A percentile compares a stretch with the other conserved stretches of the same genome.
Evolutionary conservation across 495 filamentous ascomycete genomes (phyloP).

Genomic region (Hyphodiscus hymeniophilus): DNA sequence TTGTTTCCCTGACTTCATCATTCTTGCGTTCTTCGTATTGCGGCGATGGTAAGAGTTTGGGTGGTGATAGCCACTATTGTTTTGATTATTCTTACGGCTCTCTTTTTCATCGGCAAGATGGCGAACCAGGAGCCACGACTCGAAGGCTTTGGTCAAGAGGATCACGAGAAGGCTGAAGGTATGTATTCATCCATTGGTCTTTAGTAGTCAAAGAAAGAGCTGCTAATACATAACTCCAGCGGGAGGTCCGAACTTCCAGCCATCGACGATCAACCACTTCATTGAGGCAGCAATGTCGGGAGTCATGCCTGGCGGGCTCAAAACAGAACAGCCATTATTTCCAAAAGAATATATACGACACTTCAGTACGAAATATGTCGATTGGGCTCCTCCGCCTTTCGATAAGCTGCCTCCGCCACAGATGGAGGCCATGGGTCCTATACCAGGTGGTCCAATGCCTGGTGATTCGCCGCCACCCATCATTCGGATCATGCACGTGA

Average conservation of each 20-base stretch:
- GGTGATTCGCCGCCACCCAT: slow-evolving; percentile 7
- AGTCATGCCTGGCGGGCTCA: slow-evolving; percentile 3
- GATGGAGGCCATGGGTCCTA: neutral
- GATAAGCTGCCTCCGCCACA: neutral
- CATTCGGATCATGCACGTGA: slow-evolving; percentile 2
- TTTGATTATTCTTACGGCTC: too few relatives aligned
- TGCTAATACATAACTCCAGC: neutral
- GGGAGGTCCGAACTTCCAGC: neutral
- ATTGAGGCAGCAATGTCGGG: slow-evolving; percentile 1
- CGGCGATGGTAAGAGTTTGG: too few relatives aligned
- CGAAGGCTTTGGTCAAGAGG: neutral
- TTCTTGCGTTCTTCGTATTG: neutral
- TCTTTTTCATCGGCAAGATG: too few relatives aligned
- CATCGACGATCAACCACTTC: slow-evolving; percentile 4
- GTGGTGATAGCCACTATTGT: too few relatives aligned
- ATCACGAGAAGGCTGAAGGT: neutral
- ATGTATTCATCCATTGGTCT: neutral
- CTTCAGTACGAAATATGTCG: slow-evolving; percentile 2
- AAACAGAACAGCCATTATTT: slow-evolving; percentile 5
- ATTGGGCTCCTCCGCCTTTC: slow-evolving; percentile 15
- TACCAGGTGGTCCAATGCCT: neutral
- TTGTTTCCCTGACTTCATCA: too few relatives aligned
- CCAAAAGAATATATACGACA: neutral
- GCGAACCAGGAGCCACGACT: neutral
- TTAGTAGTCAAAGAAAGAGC: neutral